Evolutionary conservation across 2,329 filamentous ascomycete genomes (phyloP).

Genomic region (Aspergillus unguis): DNA sequence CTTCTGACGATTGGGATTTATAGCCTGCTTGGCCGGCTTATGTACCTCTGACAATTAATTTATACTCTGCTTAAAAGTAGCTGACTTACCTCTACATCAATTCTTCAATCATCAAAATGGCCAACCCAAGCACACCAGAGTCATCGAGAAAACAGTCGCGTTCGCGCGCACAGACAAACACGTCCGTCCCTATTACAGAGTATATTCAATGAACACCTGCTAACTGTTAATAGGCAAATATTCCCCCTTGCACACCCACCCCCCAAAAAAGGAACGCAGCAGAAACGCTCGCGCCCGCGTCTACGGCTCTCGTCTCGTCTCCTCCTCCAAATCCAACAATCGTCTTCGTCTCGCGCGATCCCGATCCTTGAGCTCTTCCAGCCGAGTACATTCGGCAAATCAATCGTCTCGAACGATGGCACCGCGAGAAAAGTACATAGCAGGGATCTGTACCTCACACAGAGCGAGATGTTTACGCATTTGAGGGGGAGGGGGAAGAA

Average conservation of each 20-base stretch:
- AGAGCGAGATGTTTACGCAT: constrained; percentile 24
- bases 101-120: too few species aligned
- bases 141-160: too few species aligned
- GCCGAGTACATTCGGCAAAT: constrained; percentile 25
- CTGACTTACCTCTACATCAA: too few species aligned
- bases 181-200: too few species aligned
- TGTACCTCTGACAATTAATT: too few species aligned
- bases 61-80: too few species aligned
- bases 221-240: constrained; percentile 18
- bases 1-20: too few species aligned
- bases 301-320: constrained; percentile 29
- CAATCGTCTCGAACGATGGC: constrained; percentile 15
- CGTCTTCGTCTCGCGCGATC: constrained; percentile 19
- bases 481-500: background rate
- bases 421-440: constrained; percentile 15
- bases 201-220: too few species aligned
- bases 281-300: constrained; percentile 12
- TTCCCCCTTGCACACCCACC: constrained; percentile 32
- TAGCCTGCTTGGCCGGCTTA: too few species aligned
- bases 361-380: constrained; percentile 33
- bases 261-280: constrained; percentile 20
- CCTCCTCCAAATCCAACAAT: constrained; percentile 34
- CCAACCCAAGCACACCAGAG: too few species aligned
- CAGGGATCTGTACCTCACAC: constrained; percentile 29
- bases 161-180: too few species aligned